Base-by-base conservation (phyloP, 805 yeast genomes). In the Spathaspora boniae region DNA sequence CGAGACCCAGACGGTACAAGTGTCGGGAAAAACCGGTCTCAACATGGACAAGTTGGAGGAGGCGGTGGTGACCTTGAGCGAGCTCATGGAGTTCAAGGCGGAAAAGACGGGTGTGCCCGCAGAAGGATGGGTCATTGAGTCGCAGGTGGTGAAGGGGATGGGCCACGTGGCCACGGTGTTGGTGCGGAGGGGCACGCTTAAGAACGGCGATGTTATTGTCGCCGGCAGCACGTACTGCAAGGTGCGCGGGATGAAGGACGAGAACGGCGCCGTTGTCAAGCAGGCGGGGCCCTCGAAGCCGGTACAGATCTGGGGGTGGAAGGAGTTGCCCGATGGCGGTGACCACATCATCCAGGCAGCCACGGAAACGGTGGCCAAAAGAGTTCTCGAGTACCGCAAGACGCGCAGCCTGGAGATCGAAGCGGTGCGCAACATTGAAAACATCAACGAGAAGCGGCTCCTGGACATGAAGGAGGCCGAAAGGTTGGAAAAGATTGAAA, bases 281-380 rank as follows among this genome's bases (percentile, higher is more conserved):
- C 40, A 56, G 20, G 97, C 95, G 0, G 76, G 78, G 1, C 98
- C 98, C 0, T 82, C 96, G 0, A 80, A 84, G 6, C 96, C 98
- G 0, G 94, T 86, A 1, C 95, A 87, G 50, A 70, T 93, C 6
- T 73, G 86, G 54, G 98, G 98, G 1, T 93, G 98, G 98, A 88
- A 84, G 53, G 89, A 80, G 23, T 62, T 89, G 24, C 98, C 98
- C 0, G 85, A 77, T 34, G 93, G 95, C 8, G 98, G 98, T 7
- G 96, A 87, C 43, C 76, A 76, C 44, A 78, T 86, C 1, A 54
- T 91, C 4, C 82, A 87, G 53, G 94, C 93, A 9, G 74, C 75
- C 42, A 76, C 62, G 48, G 97, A 89, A 54, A 66, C 76, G 9
- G 57, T 68, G 23, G 96, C 95, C 6, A 87, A 86, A 50, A 76